A percentile compares a stretch with the other conserved stretches of the same genome.
phyloP scores from a whole-genome alignment of 257 asterid genomes.

The Solanum chaucha region DNA sequence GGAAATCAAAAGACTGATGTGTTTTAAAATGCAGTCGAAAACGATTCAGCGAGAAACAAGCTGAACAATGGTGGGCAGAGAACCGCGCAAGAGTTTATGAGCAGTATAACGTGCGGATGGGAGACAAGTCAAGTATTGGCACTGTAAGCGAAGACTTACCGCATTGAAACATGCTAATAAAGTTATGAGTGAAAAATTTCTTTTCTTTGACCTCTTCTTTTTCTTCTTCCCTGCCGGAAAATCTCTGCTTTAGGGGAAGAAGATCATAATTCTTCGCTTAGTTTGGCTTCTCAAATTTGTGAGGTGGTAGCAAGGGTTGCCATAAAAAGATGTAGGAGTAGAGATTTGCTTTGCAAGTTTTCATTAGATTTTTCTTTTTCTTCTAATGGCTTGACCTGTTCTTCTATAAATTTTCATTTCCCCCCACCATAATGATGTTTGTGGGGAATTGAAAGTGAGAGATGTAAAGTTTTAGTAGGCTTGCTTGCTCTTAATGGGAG shows the following conservation, averaged over 20 bases:
- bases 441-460: conserved; percentile 36
- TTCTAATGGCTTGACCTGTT: conserved; percentile 19
- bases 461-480: conserved; percentile 39
- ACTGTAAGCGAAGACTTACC: conserved; percentile 47
- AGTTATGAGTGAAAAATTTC: conserved; percentile 12
- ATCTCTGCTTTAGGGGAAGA: conserved; percentile 17
- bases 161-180: conserved; percentile 17
- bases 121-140: conserved; percentile 44
- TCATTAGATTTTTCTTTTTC: not conserved
- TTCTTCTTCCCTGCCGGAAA: not conserved
- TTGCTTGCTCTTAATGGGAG: conserved; percentile 29
- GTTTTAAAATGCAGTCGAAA: conserved; percentile 67
- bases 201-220: conserved; percentile 8
- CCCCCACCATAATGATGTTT: not conserved
- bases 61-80: conserved; percentile 57
- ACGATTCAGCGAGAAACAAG: conserved; percentile 49
- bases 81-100: conserved; percentile 55
- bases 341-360: conserved; percentile 20
- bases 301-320: conserved; percentile 20
- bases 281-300: conserved; percentile 16
- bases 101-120: conserved; percentile 45
- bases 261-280: conserved; percentile 16
- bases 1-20: conserved; percentile 4
- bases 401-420: conserved; percentile 1
- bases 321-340: conserved; percentile 9